Base-by-base conservation (phyloP, 2,329 filamentous ascomycete species). In the Stromatinia cepivora region DNA sequence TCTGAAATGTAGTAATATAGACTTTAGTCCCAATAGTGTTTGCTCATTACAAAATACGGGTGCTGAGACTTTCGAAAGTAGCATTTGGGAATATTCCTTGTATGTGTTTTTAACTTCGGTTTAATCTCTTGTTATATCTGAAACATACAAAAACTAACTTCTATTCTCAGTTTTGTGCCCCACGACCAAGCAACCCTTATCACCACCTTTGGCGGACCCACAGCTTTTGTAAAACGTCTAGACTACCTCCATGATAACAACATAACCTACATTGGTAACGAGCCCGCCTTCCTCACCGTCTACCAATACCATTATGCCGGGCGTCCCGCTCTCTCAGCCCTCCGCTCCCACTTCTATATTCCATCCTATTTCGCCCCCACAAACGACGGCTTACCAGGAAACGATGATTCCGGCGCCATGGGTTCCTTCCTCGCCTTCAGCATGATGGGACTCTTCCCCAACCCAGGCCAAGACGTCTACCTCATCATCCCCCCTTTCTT, bases 291-390 rank as follows among this genome's bases (percentile, higher is more conserved):
- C 77, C 80, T 91, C 1, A 86, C 85, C 1, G 84, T 90, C 0
- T 92, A 86, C 77, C 85, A 91, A 72, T 91, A 90, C 84, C 89
- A 92, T 79, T 92, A 91, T 73, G 87, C 86, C 0, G 89, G 88
- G 0, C 85, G 89, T 0, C 76, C 76, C 1, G 76, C 71, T 0
- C 79, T 85, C 17, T 86, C 85, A 0, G 83, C 84, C 3, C 74
- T 77, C 46, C 85, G 71, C 42, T 83, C 84, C 0, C 89, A 91
- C 75, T 85, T 81, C 73, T 91, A 91, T 75, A 90, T 92, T 52
- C 89, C 89, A 0, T 80, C 81, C 0, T 86, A 83, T 73, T 92
- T 92, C 81, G 83, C 85, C 71, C 83, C 86, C 0, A 86, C 84
- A 0, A 79, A 86, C 0, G 81, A 79, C 1, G 90, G 89, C 0